phyloP scores from a whole-genome alignment of 2,329 filamentous ascomycete species.

The Paecilomyces formosus region DNA sequence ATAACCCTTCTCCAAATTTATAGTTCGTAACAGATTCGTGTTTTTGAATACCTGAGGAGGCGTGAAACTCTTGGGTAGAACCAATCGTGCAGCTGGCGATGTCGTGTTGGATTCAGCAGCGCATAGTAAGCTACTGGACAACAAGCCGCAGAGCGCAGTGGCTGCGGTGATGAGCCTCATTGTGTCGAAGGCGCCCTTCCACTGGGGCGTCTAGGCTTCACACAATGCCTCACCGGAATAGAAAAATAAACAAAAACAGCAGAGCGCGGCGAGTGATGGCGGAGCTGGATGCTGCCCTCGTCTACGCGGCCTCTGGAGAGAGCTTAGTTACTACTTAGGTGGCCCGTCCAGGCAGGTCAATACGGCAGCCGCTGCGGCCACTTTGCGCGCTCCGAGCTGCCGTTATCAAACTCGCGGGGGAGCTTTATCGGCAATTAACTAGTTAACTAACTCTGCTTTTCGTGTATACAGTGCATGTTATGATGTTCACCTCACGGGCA shows the following conservation, averaged over 20 bases:
- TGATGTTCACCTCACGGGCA: slow-evolving; percentile 16
- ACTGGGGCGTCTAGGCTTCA: slow-evolving; percentile 18
- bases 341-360: slow-evolving; percentile 21
- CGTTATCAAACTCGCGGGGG: not conserved
- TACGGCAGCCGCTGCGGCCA: slow-evolving; percentile 29
- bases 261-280: slow-evolving; percentile 6
- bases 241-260: slow-evolving; percentile 10
- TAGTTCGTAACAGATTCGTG: slow-evolving; percentile 77
- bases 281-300: slow-evolving; percentile 8
- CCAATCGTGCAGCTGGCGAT: slow-evolving; percentile 22
- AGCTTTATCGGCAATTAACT: not conserved
- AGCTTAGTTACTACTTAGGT: slow-evolving; percentile 27
- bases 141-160: slow-evolving; percentile 27
- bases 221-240: slow-evolving; percentile 11
- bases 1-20: slow-evolving; percentile 91
- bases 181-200: slow-evolving; percentile 18
- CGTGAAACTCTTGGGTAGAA: slow-evolving; percentile 53
- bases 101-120: slow-evolving; percentile 22
- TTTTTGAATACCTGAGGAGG: slow-evolving; percentile 92
- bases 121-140: slow-evolving; percentile 25
- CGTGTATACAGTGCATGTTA: slow-evolving; percentile 5
- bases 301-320: not conserved
- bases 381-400: slow-evolving; percentile 18
- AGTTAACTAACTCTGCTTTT: not conserved
- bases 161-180: slow-evolving; percentile 35